Conservation (phyloP, 306 rosid species). For the Alnus glutinosa region DNA sequence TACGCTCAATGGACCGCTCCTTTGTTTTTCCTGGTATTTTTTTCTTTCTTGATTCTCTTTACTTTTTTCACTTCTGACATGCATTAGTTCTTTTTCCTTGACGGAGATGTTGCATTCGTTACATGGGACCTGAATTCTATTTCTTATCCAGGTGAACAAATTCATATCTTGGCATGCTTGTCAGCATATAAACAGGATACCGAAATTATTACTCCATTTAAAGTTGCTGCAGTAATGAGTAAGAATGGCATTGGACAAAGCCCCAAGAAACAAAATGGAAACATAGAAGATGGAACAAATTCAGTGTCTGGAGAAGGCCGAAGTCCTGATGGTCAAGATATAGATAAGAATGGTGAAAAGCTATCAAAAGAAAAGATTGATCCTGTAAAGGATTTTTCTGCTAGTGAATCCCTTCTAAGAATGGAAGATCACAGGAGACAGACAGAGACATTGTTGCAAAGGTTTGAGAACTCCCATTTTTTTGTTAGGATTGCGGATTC, state of each 20-base stretch:
- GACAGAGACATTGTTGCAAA: slow-evolving; percentile 62
- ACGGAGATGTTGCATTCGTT: slow-evolving; percentile 16
- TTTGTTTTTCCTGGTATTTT: slow-evolving; percentile 89
- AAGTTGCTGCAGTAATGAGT: slow-evolving; percentile 69
- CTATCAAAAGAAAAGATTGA: slow-evolving; percentile 32
- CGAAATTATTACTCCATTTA: slow-evolving; percentile 71
- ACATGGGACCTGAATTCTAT: slow-evolving; percentile 47
- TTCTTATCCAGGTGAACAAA: slow-evolving; percentile 83
- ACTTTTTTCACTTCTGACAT: slow-evolving; percentile 30
- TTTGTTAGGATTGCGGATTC: slow-evolving; percentile 90
- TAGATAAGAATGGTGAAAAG: slow-evolving; percentile 49
- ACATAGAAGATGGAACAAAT: slow-evolving; percentile 39
- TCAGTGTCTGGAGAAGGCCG: slow-evolving; percentile 41
- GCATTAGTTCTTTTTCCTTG: slow-evolving; percentile 35
- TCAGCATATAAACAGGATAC: slow-evolving; percentile 84
- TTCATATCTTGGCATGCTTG: slow-evolving; percentile 91
- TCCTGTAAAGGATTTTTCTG: slow-evolving; percentile 41
- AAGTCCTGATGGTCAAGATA: slow-evolving; percentile 44
- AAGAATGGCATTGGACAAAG: slow-evolving; percentile 60
- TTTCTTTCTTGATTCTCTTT: slow-evolving; percentile 25
- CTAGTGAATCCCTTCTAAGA: slow-evolving; percentile 63
- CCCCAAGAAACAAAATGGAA: slow-evolving; percentile 57
- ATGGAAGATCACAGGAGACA: slow-evolving; percentile 69
- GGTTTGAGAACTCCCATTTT: slow-evolving; percentile 83
- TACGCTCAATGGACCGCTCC: slow-evolving; percentile 67